Conservation (phyloP, 495 filamentous ascomycete genomes). For the Margaritispora aquatica region DNA sequence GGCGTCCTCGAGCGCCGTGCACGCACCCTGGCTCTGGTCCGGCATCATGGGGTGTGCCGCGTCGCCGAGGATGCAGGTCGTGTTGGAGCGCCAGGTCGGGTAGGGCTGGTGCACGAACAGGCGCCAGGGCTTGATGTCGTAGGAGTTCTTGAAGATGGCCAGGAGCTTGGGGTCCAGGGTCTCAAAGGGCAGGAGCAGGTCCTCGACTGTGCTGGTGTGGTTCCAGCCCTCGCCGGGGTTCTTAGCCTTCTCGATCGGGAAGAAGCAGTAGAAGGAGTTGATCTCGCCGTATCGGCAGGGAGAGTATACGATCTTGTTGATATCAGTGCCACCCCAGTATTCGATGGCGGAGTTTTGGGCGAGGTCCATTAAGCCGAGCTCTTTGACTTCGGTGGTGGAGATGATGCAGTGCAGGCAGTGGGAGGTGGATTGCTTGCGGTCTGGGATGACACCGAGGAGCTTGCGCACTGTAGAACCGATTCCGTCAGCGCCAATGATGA, state of each 20-base stretch:
- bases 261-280: constrained; percentile 30
- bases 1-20: constrained; percentile 37
- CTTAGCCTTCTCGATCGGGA: constrained; percentile 17
- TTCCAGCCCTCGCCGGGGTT: constrained; percentile 19
- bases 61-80: constrained; percentile 59
- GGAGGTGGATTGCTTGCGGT: constrained; percentile 37
- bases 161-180: constrained; percentile 20
- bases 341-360: constrained; percentile 22
- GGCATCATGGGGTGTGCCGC: constrained; percentile 66
- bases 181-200: constrained; percentile 16
- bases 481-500: constrained; percentile 55
- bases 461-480: constrained; percentile 17
- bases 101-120: constrained; percentile 39
- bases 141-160: constrained; percentile 18
- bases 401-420: constrained; percentile 43
- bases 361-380: constrained; percentile 12
- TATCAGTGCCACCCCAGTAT: constrained; percentile 27
- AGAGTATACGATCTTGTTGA: constrained; percentile 25
- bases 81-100: constrained; percentile 27
- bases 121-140: constrained; percentile 34
- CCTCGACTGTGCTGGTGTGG: constrained; percentile 10
- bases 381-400: constrained; percentile 23
- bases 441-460: constrained; percentile 34
- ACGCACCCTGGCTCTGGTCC: constrained; percentile 36
- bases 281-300: constrained; percentile 23